These are phyloP conservation scores for Asterochloris erici DNA, from an alignment of 139 green algal genomes.

Conservation along the genomic window DNA sequence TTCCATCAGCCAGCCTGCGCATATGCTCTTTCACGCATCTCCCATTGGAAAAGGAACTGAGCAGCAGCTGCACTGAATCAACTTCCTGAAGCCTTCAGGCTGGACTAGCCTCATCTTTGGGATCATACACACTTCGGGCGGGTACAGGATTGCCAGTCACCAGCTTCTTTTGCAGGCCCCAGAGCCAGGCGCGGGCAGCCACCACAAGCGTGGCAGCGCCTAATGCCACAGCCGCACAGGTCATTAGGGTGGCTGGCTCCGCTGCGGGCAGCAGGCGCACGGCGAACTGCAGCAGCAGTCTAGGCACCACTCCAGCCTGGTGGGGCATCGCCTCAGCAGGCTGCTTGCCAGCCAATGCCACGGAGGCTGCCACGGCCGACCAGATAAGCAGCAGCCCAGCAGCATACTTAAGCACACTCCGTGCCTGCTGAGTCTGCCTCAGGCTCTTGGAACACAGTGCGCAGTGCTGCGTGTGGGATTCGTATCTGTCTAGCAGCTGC, in stretches of 20 bases:
- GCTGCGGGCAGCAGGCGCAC: not conserved
- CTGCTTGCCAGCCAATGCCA: not conserved
- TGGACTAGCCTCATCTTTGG: no score
- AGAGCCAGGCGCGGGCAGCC: no score
- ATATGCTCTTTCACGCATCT: no score
- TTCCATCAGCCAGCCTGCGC: no score
- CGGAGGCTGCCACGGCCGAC: conserved; percentile 2
- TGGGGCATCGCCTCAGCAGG: not conserved
- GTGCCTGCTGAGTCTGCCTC: conserved; percentile 2
- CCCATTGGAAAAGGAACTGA: no score
- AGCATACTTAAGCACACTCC: not conserved
- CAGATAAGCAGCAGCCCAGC: not conserved
- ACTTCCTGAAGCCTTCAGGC: no score
- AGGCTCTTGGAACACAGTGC: conserved; percentile 9
- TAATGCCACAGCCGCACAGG: not conserved
- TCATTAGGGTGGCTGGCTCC: conserved; percentile 5
- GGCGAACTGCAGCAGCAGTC: not conserved
- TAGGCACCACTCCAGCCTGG: not conserved
- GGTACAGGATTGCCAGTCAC: no score
- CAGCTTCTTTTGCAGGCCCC: no score
- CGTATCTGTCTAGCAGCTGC: conserved; percentile 26
- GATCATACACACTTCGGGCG: no score
- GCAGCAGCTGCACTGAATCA: no score
- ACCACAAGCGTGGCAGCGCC: no score
- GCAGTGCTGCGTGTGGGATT: conserved; percentile 23